Conservation (phyloP, 768 basidiomycete genomes). For the Mycena epipterygia region DNA sequence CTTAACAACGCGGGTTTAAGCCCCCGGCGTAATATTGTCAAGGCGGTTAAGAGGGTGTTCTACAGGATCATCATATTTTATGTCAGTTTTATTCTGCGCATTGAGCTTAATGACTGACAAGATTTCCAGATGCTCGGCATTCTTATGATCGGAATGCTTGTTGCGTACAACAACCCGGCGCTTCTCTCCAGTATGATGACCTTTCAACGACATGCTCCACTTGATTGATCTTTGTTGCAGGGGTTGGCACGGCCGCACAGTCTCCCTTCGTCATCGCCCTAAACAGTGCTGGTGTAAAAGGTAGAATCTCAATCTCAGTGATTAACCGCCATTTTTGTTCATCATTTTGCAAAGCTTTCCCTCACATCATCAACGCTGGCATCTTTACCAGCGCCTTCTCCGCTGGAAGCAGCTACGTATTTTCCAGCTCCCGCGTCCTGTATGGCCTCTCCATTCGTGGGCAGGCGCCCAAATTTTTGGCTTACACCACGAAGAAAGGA, state of each 20-base stretch:
- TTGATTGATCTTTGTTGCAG: slow-evolving; percentile 35
- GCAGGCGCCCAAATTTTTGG: slow-evolving; percentile 60
- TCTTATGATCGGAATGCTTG: slow-evolving; percentile 83
- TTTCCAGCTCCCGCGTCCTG: slow-evolving; percentile 65
- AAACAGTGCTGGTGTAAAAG: slow-evolving; percentile 76
- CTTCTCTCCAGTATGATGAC: slow-evolving; percentile 56
- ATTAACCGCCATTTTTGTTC: too few species aligned
- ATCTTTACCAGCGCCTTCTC: slow-evolving; percentile 83
- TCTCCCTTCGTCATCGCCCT: slow-evolving; percentile 93
- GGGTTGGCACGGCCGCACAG: slow-evolving; percentile 73
- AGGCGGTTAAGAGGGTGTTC: slow-evolving; percentile 83
- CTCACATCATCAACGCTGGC: slow-evolving; percentile 79
- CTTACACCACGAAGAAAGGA: slow-evolving; percentile 62
- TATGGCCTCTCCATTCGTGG: slow-evolving; percentile 67
- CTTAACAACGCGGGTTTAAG: slow-evolving; percentile 43
- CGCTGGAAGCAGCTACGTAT: slow-evolving; percentile 76
- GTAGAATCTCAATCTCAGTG: slow-evolving; percentile 45
- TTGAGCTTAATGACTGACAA: background rate
- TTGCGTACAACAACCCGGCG: slow-evolving; percentile 72
- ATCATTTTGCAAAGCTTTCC: too few species aligned
- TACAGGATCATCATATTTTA: slow-evolving; percentile 88
- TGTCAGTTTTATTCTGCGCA: slow-evolving; percentile 34
- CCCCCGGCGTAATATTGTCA: slow-evolving; percentile 84
- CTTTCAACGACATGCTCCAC: background rate
- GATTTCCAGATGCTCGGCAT: slow-evolving; percentile 72